phyloP scores from a whole-genome alignment of 495 filamentous ascomycete species.

The Neurospora pannonica region DNA sequence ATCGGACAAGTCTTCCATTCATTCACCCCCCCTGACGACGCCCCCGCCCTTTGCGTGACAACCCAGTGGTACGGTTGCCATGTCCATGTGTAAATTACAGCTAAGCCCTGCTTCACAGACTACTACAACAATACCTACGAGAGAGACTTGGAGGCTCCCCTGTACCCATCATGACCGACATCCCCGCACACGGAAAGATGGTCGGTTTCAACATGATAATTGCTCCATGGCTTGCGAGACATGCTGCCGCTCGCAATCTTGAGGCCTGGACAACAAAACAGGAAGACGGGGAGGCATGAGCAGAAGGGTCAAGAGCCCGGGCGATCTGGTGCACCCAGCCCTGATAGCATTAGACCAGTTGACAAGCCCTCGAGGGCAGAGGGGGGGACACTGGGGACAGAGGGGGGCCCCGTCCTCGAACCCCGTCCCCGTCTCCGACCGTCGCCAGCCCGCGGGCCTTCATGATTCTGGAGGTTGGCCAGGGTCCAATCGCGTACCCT shows the following conservation, averaged over 20 bases:
- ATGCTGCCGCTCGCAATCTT: not conserved
- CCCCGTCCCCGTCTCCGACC: not conserved
- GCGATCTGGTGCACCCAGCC: not conserved
- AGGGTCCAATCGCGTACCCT: not conserved
- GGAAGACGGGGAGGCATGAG: not conserved
- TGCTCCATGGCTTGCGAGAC: not conserved
- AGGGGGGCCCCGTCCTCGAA: not conserved
- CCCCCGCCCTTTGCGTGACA: not conserved
- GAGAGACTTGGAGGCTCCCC: not conserved
- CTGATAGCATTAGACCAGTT: not conserved
- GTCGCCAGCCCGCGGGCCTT: not conserved
- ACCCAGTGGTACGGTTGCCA: not conserved
- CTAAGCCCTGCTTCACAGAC: not conserved
- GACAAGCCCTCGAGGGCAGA: not conserved
- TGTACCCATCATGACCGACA: not conserved
- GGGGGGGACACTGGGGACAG: not conserved
- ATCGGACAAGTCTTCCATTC: not conserved
- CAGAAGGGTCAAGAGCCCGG: not conserved
- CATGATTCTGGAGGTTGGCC: not conserved
- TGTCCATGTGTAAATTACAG: not conserved
- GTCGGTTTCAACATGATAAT: not conserved
- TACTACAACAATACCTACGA: not conserved
- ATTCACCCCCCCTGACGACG: not conserved
- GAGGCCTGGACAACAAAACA: not conserved
- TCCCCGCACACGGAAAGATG: not conserved